Conservation (phyloP, 805 yeast genomes). For the Priceomyces castillae region DNA sequence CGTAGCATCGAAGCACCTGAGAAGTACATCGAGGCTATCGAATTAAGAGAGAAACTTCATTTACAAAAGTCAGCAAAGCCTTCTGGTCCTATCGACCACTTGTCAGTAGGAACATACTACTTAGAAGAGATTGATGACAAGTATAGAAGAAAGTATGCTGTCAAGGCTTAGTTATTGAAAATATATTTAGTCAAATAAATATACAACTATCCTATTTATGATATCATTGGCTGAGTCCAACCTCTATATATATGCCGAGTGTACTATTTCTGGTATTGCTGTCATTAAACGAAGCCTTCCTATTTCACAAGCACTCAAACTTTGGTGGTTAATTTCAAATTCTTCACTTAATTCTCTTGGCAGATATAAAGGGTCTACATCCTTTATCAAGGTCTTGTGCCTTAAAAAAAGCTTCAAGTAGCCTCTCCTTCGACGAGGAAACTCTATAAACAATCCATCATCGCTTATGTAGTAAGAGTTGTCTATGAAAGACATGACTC, state of each 20-base stretch:
- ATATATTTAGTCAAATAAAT: too few species aligned
- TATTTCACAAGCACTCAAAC: neutral
- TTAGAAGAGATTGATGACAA: slow-evolving; percentile 80
- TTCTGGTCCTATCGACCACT: slow-evolving; percentile 67
- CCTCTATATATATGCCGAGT: too few species aligned
- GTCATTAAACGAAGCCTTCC: slow-evolving; percentile 2
- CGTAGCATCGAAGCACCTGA: slow-evolving; percentile 72
- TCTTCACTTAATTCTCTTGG: neutral
- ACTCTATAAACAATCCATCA: slow-evolving; percentile 5
- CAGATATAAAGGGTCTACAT: neutral
- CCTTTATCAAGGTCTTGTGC: slow-evolving; percentile 1
- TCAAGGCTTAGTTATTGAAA: neutral
- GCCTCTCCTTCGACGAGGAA: neutral
- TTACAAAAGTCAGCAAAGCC: slow-evolving; percentile 78
- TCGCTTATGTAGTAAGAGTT: slow-evolving; percentile 4
- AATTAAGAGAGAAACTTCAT: slow-evolving; percentile 86
- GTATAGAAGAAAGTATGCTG: slow-evolving; percentile 74
- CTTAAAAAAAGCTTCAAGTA: slow-evolving; percentile 2
- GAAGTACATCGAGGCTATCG: slow-evolving; percentile 78
- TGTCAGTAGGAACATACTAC: slow-evolving; percentile 79
- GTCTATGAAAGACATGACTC: slow-evolving; percentile 1
- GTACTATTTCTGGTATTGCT: neutral
- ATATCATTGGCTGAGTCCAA: too few species aligned
- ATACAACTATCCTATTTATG: too few species aligned
- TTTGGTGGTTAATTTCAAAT: neutral